A percentile compares a stretch with the other conserved stretches of the same genome.
phyloP scores from a whole-genome alignment of 768 basidiomycete genomes.

The Suillus occidentalis region DNA sequence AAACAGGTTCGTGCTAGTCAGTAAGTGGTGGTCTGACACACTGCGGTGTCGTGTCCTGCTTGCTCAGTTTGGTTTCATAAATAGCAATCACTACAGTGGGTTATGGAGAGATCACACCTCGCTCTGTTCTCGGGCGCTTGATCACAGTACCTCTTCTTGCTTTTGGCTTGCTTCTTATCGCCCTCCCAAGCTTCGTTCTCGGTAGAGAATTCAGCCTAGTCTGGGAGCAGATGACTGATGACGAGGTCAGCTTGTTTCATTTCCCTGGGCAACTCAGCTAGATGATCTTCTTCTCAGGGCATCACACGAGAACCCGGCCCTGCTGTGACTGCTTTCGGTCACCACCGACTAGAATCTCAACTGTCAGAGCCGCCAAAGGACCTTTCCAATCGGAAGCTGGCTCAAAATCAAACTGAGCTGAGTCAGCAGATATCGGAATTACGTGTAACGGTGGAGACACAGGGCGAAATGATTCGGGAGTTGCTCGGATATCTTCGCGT shows the following conservation, averaged over 20 bases:
- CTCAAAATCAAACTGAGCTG: conserved; percentile 66
- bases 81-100: conserved; percentile 86
- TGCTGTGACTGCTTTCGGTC: conserved; percentile 15
- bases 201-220: conserved; percentile 89
- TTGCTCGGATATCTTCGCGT: conserved; percentile 21
- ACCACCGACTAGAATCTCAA: conserved; percentile 16
- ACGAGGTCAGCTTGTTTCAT: conserved; percentile 36
- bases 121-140: conserved; percentile 83
- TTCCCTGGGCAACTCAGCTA: not conserved
- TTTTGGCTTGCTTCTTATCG: conserved; percentile 86
- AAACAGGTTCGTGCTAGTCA: conserved; percentile 70
- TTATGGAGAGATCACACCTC: conserved; percentile 89
- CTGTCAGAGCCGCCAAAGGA: conserved; percentile 33
- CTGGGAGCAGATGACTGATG: conserved; percentile 77
- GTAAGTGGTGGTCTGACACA: conserved; percentile 43
- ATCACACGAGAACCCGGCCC: conserved; percentile 20
- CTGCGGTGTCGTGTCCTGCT: not conserved
- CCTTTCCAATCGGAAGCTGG: conserved; percentile 58
- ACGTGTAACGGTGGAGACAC: conserved; percentile 52
- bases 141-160: conserved; percentile 84
- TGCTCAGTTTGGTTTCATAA: not conserved
- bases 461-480: conserved; percentile 49
- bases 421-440: conserved; percentile 64
- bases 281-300: conserved; percentile 4
- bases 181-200: conserved; percentile 88